Evolutionary conservation across 306 rosid genomes (phyloP), one percentile per base, ranked within the genome.

Genomic region (Datisca glomerata): DNA sequence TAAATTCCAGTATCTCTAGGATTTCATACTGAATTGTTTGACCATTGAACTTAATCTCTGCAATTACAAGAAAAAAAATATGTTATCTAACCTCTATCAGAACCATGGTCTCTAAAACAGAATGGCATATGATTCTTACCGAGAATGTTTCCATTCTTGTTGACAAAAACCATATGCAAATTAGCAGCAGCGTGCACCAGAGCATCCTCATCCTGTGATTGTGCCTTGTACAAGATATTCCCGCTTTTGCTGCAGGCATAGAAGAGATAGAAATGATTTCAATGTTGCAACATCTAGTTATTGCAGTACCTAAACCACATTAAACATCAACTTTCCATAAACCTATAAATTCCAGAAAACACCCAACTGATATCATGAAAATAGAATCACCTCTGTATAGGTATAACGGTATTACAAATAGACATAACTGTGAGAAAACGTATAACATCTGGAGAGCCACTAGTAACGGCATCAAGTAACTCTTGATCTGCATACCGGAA

Each of bases 121-220:
- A 66, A 67, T 48, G 29, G 60, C 16, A 57, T 48, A 41, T 13
- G 20, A 47, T 21, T 35, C 24, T 24, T 69, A 89, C 98, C 98
- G 24, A 80, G 84, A 64, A 62, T 51, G 56, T 73, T 73, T 47
- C 75, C 79, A 49, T 21, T 80, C 70, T 67, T 89, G 55, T 68
- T 84, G 72, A 59, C 64, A 65, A 80, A 84, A 68, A 84, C 72
- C 95, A 89, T 78, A 63, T 84, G 86, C 71, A 89, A 55, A 55
- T 35, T 63, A 56, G 91, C 78, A 50, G 98, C 95, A 66, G 98
- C 96, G 6, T 56, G 80, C 43, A 89, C 98, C 56, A 89, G 94
- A 48, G 98, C 98, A 66, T 89, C 95, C 71, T 89, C 98, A 66
- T 89, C 98, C 74, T 89, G 95, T 56, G 98, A 89, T 59, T 89